These are phyloP conservation scores for Fusarium sp. DNA, from an alignment of 2,329 filamentous ascomycete genomes.

Conservation along the genomic window DNA sequence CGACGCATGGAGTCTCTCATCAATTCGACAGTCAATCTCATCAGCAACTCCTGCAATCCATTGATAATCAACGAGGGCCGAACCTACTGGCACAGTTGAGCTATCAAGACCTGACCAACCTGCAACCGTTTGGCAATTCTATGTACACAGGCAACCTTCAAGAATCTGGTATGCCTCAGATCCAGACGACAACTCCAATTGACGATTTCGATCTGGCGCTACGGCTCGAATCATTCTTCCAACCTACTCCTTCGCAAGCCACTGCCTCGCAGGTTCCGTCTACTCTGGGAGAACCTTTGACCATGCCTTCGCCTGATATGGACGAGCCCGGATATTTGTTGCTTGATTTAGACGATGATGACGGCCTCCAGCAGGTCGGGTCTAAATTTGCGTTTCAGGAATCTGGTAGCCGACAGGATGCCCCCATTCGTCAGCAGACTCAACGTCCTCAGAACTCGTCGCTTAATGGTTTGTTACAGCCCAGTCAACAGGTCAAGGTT, in stretches of 20 bases:
- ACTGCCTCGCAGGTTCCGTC: conserved; percentile 27
- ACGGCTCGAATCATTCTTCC: conserved; percentile 2
- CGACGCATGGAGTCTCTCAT: background rate
- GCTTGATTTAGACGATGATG: background rate
- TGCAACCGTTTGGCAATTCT: background rate
- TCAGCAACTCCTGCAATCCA: background rate
- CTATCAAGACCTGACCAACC: background rate
- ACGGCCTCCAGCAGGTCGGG: conserved; percentile 15
- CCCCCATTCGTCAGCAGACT: conserved; percentile 8
- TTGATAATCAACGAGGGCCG: background rate
- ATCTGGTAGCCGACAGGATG: background rate
- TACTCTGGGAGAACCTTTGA: conserved; percentile 22
- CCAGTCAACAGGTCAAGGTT: background rate
- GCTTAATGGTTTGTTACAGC: background rate
- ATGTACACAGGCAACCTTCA: background rate
- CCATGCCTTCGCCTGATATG: conserved; percentile 14
- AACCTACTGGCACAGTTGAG: background rate
- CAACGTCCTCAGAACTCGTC: background rate
- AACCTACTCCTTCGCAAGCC: conserved; percentile 17
- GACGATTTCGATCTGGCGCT: conserved; percentile 9
- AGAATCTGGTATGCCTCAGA: background rate
- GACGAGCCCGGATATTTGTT: conserved; percentile 6
- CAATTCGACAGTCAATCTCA: background rate
- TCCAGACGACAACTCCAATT: background rate
- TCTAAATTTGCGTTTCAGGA: conserved; percentile 15